Percentiles rank a stretch among this genome's conserved stretches.
Evolutionary conservation across 345 rosid species (phyloP).

Genomic region (Populus ilicifolia): DNA sequence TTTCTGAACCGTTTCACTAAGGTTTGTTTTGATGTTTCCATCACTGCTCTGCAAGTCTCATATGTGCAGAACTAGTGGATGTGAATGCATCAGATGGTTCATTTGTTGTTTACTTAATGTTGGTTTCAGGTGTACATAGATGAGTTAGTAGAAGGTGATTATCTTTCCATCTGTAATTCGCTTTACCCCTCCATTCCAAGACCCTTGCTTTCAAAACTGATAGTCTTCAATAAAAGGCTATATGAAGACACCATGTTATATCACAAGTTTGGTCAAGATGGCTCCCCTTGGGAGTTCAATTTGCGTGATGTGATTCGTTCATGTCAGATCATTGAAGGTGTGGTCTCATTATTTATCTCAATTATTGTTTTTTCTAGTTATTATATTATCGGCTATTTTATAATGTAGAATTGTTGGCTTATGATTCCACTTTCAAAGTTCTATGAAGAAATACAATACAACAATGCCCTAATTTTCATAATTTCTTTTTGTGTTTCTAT

Average conservation of each 20-base stretch:
- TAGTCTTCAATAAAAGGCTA: conserved; percentile 65
- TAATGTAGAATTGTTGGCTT: not conserved
- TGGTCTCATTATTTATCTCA: conserved; percentile 8
- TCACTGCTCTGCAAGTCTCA: not conserved
- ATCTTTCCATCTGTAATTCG: conserved; percentile 68
- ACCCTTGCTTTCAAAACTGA: conserved; percentile 62
- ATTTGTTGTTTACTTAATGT: not conserved
- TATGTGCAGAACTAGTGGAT: not conserved
- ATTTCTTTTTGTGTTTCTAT: too few relatives aligned
- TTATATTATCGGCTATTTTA: not conserved
- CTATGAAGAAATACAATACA: too few relatives aligned
- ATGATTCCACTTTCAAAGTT: too few relatives aligned
- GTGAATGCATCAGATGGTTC: not conserved
- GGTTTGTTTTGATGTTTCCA: conserved; percentile 35
- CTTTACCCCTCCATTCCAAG: conserved; percentile 70
- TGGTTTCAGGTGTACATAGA: conserved; percentile 80
- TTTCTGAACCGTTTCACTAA: conserved; percentile 90
- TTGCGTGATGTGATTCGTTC: conserved; percentile 90
- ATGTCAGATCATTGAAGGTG: conserved; percentile 76
- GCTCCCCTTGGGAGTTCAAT: conserved; percentile 98
- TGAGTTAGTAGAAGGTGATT: conserved; percentile 83
- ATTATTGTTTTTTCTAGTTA: not conserved
- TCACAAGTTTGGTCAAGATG: conserved; percentile 75
- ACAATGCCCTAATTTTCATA: too few relatives aligned
- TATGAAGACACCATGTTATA: conserved; percentile 73